Conservation (phyloP, 495 filamentous ascomycete genomes). For the Neurospora sp. region DNA sequence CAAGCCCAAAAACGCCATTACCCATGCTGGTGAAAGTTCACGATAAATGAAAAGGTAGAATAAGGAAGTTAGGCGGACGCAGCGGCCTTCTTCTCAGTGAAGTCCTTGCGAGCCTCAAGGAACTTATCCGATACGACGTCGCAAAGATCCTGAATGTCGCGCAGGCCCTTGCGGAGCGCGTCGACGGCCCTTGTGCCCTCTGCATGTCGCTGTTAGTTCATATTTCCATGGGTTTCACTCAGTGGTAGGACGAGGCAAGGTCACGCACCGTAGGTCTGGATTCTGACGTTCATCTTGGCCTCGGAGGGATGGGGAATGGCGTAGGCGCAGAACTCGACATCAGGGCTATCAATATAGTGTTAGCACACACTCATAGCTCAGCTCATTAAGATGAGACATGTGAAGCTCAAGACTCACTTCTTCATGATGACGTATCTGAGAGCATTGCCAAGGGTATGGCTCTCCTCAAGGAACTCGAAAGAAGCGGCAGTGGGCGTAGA, state of each 20-base stretch:
- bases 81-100: conserved; percentile 29
- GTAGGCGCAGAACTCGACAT: conserved; percentile 96
- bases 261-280: conserved; percentile 83
- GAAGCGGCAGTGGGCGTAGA: conserved; percentile 55
- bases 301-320: conserved; percentile 97
- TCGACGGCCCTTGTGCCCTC: conserved; percentile 72
- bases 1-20: conserved; percentile 20
- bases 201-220: conserved; percentile 19
- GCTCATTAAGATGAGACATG: not conserved
- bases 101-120: conserved; percentile 52
- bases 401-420: conserved; percentile 48
- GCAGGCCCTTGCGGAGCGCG: conserved; percentile 80
- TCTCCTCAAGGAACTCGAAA: conserved; percentile 86
- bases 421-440: conserved; percentile 95
- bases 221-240: not conserved
- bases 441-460: conserved; percentile 92
- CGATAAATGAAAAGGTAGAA: not conserved
- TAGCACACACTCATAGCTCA: not conserved
- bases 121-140: conserved; percentile 88
- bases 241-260: not conserved
- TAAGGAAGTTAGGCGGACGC: not conserved
- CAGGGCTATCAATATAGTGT: conserved; percentile 48
- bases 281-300: conserved; percentile 88
- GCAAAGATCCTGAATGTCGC: conserved; percentile 80
- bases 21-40: conserved; percentile 2